Conservation (phyloP, 768 basidiomycete species). For the Lepiota brunneoincarnata region DNA sequence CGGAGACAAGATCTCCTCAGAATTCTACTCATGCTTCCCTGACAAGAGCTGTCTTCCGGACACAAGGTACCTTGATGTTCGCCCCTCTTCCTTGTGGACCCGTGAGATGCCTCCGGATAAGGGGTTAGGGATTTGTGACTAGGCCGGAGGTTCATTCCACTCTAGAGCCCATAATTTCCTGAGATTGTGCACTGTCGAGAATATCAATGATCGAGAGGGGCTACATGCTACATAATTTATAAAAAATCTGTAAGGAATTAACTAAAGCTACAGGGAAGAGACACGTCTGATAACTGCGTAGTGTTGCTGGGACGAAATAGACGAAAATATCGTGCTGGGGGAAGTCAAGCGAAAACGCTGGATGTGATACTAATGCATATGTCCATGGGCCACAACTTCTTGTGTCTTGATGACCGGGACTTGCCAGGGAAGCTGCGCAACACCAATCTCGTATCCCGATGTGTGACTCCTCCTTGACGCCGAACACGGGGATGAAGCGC, state of each 20-base stretch:
- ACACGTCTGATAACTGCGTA: neutral
- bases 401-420: neutral
- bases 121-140: no score
- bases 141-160: no score
- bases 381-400: neutral
- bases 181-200: neutral
- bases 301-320: neutral
- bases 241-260: neutral
- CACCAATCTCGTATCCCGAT: conserved; percentile 44
- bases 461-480: conserved; percentile 7
- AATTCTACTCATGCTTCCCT: no score
- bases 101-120: no score
- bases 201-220: neutral
- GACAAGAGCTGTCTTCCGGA: no score
- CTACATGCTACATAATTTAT: neutral
- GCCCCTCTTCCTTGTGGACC: no score
- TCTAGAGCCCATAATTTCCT: no score
- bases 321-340: neutral
- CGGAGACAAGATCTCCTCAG: no score
- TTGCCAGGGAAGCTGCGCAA: conserved; percentile 33
- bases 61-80: no score
- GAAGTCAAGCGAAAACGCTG: neutral
- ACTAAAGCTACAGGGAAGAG: neutral
- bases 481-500: neutral
- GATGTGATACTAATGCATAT: neutral